phyloP scores from a whole-genome alignment of 2,329 filamentous ascomycete genomes.

The Scedosporium boydii region DNA sequence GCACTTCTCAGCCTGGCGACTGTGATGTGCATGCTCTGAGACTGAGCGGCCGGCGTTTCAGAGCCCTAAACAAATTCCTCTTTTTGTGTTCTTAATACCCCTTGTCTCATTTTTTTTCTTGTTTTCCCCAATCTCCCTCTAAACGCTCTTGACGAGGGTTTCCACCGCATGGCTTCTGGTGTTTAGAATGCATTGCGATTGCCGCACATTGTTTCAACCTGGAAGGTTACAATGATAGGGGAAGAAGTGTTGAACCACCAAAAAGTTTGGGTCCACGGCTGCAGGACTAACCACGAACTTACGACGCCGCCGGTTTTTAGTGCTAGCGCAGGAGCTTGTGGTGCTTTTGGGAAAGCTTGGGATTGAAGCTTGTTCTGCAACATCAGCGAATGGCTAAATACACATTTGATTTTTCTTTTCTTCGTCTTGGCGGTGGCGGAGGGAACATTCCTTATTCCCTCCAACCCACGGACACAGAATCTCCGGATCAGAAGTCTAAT shows the following conservation, averaged over 20 bases:
- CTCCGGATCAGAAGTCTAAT: neutral
- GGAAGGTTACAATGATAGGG: too few relatives aligned
- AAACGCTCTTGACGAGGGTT: neutral
- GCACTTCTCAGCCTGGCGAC: slow-evolving; percentile 1
- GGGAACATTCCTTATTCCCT: neutral
- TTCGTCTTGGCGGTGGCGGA: neutral
- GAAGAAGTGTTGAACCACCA: too few relatives aligned
- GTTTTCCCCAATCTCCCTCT: neutral
- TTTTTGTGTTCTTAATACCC: neutral
- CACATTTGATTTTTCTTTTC: neutral
- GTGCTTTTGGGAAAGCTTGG: neutral
- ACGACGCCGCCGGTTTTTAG: neutral
- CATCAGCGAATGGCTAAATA: neutral
- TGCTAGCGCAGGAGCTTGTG: neutral
- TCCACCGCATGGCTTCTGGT: neutral
- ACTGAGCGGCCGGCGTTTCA: neutral
- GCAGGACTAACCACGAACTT: neutral
- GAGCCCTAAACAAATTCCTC: neutral
- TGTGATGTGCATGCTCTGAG: slow-evolving; percentile 3
- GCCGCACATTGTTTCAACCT: too few relatives aligned
- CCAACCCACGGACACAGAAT: neutral
- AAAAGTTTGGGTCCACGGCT: neutral
- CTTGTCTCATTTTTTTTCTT: neutral
- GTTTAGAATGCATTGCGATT: neutral
- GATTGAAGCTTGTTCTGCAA: neutral